Base-by-base conservation (phyloP, 1,284 basidiomycete species). In the Apiotrichum veenhuisii region DNA sequence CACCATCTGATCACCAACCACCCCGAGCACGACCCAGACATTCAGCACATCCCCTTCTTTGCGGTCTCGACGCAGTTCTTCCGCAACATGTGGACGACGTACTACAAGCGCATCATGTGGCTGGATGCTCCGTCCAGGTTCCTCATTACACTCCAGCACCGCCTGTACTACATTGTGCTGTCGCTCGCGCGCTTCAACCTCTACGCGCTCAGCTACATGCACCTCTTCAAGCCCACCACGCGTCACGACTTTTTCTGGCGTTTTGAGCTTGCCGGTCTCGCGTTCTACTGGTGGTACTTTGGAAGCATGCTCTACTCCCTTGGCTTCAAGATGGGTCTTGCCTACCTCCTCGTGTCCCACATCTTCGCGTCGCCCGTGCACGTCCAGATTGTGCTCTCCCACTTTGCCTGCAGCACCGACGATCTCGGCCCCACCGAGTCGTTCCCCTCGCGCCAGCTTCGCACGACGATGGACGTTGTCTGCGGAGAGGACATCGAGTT, bases 1-100 rank as follows among this genome's bases (percentile, higher is more conserved):
- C 95, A 98, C 79, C 95, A 98, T 79, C 82, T 98, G 51, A 91
- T 98, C 55, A 91, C 95, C 34, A 98, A 98, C 70, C 93, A 98
- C 69, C 93, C 93, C 4, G 89, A 95, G 58, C 96, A 99, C 85
- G 94, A 84, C 73, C 91, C 91, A 2, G 94, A 84, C 59, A 83
- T 84, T 54, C 82, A 95, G 77, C 94, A 98, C 76, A 82, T 98
- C 48, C 95, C 95, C 23, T 98, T 98, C 80, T 88, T 99, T 69
- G 95, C 94, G 61, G 91, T 97, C 67, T 88, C 90, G 5, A 86
- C 90, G 9, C 82, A 83, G 37, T 98, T 97, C 79, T 85, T 96
- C 72, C 80, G 82, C 46, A 87, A 84, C 23, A 78, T 98, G 2
- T 96, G 89, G 83, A 95, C 91, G 3, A 91, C 93, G 0, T 98